Evolutionary conservation across 169 alveolate species (phyloP).

Genomic region (Fabrea salina): DNA sequence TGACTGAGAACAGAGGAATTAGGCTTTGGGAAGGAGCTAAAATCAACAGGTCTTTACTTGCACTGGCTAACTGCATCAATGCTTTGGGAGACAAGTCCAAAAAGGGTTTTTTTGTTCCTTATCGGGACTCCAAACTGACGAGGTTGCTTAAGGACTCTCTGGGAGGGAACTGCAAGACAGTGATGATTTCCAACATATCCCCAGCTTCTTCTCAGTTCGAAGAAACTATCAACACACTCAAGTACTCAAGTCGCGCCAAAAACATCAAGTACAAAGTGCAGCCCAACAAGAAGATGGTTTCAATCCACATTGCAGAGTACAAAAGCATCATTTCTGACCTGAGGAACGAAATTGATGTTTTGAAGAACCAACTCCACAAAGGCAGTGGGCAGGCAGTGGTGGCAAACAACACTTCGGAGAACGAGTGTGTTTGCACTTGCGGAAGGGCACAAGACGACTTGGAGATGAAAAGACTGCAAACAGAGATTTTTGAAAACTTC

Average conservation of each 20-base stretch:
- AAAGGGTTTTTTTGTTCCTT: constrained; percentile 90
- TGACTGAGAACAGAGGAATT: constrained; percentile 89
- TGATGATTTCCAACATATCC: constrained; percentile 93
- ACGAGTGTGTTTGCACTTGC: constrained; percentile 39
- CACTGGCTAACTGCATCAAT: constrained; percentile 96
- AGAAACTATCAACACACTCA: constrained; percentile 88
- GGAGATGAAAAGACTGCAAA: constrained; percentile 47
- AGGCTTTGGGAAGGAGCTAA: constrained; percentile 94
- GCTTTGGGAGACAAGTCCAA: constrained; percentile 87
- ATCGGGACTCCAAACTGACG: constrained; percentile 95
- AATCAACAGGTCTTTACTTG: constrained; percentile 94
- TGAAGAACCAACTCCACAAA: constrained; percentile 46
- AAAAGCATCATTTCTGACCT: constrained; percentile 66
- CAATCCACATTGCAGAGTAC: constrained; percentile 65
- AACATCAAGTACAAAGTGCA: constrained; percentile 72
- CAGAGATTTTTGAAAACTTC: constrained; percentile 59
- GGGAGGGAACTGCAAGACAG: constrained; percentile 91
- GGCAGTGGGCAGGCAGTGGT: constrained; percentile 14
- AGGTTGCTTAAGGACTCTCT: constrained; percentile 92
- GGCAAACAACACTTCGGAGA: neutral
- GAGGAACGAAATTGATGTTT: constrained; percentile 55
- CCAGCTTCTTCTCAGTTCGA: constrained; percentile 82
- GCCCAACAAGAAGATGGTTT: constrained; percentile 68
- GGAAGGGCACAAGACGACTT: constrained; percentile 43
- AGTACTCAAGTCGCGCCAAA: constrained; percentile 93